Percentiles rank a stretch among this genome's conserved stretches.
Evolutionary conservation across 2,329 filamentous ascomycete genomes (phyloP).

Genomic region (Emergomyces pasteurianus): DNA sequence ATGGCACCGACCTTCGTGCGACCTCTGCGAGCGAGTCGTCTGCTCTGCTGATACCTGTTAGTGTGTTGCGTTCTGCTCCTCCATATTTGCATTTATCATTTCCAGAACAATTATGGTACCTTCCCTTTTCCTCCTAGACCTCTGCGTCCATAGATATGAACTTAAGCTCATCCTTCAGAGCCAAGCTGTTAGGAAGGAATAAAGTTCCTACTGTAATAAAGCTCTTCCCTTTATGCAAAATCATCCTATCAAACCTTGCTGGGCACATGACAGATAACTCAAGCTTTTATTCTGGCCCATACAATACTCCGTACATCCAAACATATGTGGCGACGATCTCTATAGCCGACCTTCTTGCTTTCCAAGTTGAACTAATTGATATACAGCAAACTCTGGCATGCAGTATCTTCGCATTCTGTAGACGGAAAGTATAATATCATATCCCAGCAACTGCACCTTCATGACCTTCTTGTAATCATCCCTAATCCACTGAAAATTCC

Average conservation of each 20-base stretch:
- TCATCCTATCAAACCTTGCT: background rate
- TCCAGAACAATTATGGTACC: background rate
- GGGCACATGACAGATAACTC: background rate
- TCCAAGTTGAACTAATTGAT: background rate
- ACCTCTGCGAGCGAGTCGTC: background rate
- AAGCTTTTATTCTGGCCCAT: background rate
- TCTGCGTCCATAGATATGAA: background rate
- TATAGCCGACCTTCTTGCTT: background rate
- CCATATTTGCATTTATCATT: background rate
- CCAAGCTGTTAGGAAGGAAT: background rate
- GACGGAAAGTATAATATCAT: background rate
- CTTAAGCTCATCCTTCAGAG: background rate
- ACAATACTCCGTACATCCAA: background rate
- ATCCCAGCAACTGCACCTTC: background rate
- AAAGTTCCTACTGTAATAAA: background rate
- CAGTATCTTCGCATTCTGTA: background rate
- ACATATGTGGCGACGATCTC: background rate
- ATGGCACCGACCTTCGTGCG: background rate
- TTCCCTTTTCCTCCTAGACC: background rate
- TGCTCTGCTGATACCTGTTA: background rate
- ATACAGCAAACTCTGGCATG: background rate
- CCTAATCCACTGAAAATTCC: background rate
- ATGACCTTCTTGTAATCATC: background rate
- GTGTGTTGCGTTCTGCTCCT: background rate
- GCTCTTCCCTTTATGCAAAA: background rate